Evolutionary conservation across 306 rosid genomes (phyloP).

Genomic region (Sicyos edulis): DNA sequence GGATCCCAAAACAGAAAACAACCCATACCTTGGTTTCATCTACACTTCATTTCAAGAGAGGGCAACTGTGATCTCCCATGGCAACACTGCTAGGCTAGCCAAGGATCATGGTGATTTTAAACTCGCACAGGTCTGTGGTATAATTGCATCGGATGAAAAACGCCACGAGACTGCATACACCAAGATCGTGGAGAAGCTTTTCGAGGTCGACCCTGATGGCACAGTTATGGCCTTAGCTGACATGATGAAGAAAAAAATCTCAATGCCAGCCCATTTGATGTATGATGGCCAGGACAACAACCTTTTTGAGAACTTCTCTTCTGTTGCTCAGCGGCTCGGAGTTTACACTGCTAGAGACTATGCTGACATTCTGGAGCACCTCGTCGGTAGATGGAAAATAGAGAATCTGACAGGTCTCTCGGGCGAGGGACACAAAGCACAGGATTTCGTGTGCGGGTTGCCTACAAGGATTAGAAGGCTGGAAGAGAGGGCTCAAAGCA

Average conservation of each 20-base stretch:
- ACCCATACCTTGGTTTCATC: constrained; percentile 49
- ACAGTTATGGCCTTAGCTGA: constrained; percentile 48
- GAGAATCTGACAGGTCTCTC: constrained; percentile 44
- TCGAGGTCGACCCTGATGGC: constrained; percentile 48
- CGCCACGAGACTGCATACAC: constrained; percentile 54
- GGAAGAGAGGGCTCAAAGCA: constrained; percentile 45
- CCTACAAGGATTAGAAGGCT: constrained; percentile 41
- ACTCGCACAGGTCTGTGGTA: constrained; percentile 50
- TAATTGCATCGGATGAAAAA: constrained; percentile 49
- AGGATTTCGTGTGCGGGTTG: constrained; percentile 42
- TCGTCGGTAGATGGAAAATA: constrained; percentile 47
- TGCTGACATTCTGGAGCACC: constrained; percentile 53
- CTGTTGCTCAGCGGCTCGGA: constrained; percentile 46
- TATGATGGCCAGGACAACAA: constrained; percentile 40
- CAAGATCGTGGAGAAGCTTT: constrained; percentile 53
- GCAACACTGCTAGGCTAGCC: constrained; percentile 53
- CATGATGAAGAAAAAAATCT: constrained; percentile 52
- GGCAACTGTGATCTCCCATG: constrained; percentile 54
- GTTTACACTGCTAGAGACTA: constrained; percentile 50
- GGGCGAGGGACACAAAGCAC: constrained; percentile 40
- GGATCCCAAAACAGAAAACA: constrained; percentile 56
- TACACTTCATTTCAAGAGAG: constrained; percentile 61
- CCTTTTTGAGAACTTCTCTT: constrained; percentile 40
- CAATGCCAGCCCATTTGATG: constrained; percentile 59
- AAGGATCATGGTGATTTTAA: constrained; percentile 46